Conservation (phyloP, 2,329 filamentous ascomycete species). For the Diaporthe sp. region DNA sequence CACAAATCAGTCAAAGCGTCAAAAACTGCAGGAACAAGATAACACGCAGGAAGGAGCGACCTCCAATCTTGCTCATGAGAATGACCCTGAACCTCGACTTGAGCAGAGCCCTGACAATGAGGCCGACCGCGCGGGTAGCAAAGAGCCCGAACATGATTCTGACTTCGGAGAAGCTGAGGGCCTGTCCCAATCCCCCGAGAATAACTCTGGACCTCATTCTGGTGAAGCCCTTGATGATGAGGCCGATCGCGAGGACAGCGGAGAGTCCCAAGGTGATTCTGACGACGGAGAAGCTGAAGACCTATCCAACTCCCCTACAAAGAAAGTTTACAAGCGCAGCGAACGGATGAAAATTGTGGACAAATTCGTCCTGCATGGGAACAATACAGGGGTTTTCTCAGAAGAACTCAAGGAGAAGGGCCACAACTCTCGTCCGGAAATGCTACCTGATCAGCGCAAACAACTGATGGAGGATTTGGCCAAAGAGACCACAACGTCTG, state of each 20-base stretch:
- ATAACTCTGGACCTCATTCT: background rate
- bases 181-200: too few species aligned
- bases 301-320: background rate
- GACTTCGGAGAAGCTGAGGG: too few species aligned
- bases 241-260: background rate
- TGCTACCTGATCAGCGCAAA: background rate
- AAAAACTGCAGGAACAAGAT: background rate
- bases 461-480: background rate
- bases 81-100: too few species aligned
- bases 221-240: background rate
- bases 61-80: too few species aligned
- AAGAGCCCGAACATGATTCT: too few species aligned
- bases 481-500: too few species aligned
- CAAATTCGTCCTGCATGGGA: slow-evolving; percentile 1
- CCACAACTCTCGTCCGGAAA: background rate
- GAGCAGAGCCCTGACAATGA: too few species aligned
- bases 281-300: too few species aligned
- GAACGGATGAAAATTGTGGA: background rate
- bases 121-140: too few species aligned
- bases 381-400: background rate
- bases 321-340: background rate
- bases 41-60: too few species aligned
- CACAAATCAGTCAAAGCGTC: background rate
- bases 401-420: background rate
- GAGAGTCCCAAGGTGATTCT: background rate